phyloP scores from a whole-genome alignment of 208 protist genomes.

The Leishmania mexicana region DNA sequence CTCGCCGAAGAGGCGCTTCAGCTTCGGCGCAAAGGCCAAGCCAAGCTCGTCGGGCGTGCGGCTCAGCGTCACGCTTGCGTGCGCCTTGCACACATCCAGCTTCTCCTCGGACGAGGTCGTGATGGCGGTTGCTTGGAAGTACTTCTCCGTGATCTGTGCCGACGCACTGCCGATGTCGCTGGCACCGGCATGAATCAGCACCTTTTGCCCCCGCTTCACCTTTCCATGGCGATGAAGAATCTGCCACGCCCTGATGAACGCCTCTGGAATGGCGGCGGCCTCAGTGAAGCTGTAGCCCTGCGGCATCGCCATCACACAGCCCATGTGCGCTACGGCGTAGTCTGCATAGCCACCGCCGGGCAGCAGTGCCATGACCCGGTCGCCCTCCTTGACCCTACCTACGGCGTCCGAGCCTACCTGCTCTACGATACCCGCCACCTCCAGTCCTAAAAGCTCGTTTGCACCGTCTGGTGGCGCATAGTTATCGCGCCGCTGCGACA shows the following conservation, averaged over 20 bases:
- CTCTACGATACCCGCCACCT: slow-evolving; percentile 85
- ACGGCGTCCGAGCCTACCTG: slow-evolving; percentile 51
- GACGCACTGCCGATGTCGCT: slow-evolving; percentile 88
- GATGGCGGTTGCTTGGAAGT: slow-evolving; percentile 69
- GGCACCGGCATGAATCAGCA: slow-evolving; percentile 88
- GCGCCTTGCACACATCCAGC: slow-evolving; percentile 63
- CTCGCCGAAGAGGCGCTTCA: slow-evolving; percentile 49
- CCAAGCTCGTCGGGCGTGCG: slow-evolving; percentile 58
- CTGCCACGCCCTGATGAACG: slow-evolving; percentile 94
- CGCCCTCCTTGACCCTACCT: slow-evolving; percentile 69
- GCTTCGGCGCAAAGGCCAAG: slow-evolving; percentile 57
- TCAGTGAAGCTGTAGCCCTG: slow-evolving; percentile 79
- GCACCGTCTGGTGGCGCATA: slow-evolving; percentile 81
- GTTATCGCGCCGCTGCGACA: slow-evolving; percentile 76
- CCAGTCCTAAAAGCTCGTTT: slow-evolving; percentile 81
- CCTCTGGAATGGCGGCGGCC: slow-evolving; percentile 90
- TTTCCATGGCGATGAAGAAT: slow-evolving; percentile 70
- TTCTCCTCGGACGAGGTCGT: slow-evolving; percentile 74
- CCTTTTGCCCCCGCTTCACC: slow-evolving; percentile 55
- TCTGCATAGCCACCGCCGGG: slow-evolving; percentile 93
- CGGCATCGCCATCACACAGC: slow-evolving; percentile 78
- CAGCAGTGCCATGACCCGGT: slow-evolving; percentile 90
- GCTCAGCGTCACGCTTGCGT: slow-evolving; percentile 47
- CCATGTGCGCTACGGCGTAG: slow-evolving; percentile 71
- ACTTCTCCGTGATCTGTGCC: slow-evolving; percentile 85